Base-by-base conservation (phyloP, 225 moss, liverwort and hornwort genomes). In the Pleurozium schreberi region DNA sequence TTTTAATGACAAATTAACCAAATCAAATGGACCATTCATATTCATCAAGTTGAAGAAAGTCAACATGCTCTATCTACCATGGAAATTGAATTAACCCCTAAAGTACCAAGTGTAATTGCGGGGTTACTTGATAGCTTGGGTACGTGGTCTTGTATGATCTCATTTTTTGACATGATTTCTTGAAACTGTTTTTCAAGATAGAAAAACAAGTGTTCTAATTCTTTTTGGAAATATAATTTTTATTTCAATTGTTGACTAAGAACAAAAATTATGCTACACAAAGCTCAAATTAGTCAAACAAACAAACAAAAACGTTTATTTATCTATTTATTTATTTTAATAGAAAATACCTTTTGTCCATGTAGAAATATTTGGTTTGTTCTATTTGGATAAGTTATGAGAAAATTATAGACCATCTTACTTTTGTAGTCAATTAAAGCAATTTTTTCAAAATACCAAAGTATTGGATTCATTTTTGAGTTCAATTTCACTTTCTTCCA, bases 91-190 rank as follows among this genome's bases (percentile, higher is more conserved):
- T 20, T 12, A 49, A 18, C 5, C 4, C 2, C 8, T 75, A 34
- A 34, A 50, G 12, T 50, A 1, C 5, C 3, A 33, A 75, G 11
- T 49, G 7, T 19, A 3, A 5, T 2, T 1, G 0, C 0, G 0
- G 2, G 0, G 11, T 6, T 2, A 30, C 7, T 75, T 31, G 4
- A 75, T 0, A 49, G 0, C 31, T 74, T 18, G 2, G 33, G 4
- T 0, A 1, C 2, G 4, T 0, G 0, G 2, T 12, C 34, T 75
- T 50, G 20, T 21, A 2, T 13, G 5, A 76, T 22, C 1, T 50
- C 8, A 34, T 13, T 21, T 75, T 34, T 34, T 5, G 8, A 4
- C 8, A 75, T 21, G 21, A 52, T 52, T 50, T 52, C 34, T 22
- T 34, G 12, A 50, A 50, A 12, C 8, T 13, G 34, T 21, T 33